Percentiles rank a stretch among this genome's conserved stretches.
Conservation (phyloP, 129 eudicot species). For the Saposhnikovia divaricata region DNA sequence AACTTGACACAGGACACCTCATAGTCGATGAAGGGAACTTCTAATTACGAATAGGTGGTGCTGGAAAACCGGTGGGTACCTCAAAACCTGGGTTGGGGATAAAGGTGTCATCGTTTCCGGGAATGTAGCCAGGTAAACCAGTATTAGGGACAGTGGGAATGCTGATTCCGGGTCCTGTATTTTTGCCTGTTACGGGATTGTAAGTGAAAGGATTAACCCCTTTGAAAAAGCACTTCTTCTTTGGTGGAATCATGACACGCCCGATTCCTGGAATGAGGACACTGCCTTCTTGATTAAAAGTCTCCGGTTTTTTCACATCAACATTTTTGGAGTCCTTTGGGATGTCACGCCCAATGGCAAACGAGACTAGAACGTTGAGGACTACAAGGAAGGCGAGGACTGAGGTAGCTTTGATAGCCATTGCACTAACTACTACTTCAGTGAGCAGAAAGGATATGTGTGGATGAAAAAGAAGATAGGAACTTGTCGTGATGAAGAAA, state of each 20-base stretch:
- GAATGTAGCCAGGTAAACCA: slow-evolving; percentile 22
- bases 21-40: neutral
- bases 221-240: slow-evolving; percentile 13
- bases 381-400: slow-evolving; percentile 16
- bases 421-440: slow-evolving; percentile 1
- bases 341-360: slow-evolving; percentile 20
- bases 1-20: neutral
- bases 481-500: slow-evolving; percentile 17
- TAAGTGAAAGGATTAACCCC: slow-evolving; percentile 29
- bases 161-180: slow-evolving; percentile 24
- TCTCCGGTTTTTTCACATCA: slow-evolving; percentile 28
- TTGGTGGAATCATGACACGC: slow-evolving; percentile 27
- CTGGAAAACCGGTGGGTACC: slow-evolving; percentile 33
- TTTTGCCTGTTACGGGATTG: slow-evolving; percentile 42
- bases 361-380: slow-evolving; percentile 24
- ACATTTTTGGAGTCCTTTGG: slow-evolving; percentile 18
- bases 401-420: slow-evolving; percentile 25
- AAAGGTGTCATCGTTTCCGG: slow-evolving; percentile 57
- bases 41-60: slow-evolving; percentile 24
- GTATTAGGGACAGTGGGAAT: neutral
- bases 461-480: neutral
- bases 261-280: slow-evolving; percentile 55
- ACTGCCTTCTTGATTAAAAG: slow-evolving; percentile 32
- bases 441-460: neutral
- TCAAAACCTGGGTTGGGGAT: slow-evolving; percentile 62